Base-by-base conservation (phyloP, 164 flowering plant species). In the Buxus sempervirens region DNA sequence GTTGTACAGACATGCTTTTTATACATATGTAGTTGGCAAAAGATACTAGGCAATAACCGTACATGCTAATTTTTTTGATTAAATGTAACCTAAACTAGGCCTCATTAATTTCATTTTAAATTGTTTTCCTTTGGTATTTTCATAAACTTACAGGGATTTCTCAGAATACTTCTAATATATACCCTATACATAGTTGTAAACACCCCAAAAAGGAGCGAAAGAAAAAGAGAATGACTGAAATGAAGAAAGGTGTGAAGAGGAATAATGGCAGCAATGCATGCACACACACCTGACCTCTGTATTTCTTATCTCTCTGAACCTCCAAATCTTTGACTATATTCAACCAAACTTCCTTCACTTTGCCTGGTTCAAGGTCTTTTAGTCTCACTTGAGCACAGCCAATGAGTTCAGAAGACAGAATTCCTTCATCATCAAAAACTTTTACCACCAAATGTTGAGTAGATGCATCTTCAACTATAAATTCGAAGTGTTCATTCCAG, bases 401-500 rank as follows among this genome's bases (percentile, higher is more conserved):
- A 70, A 96, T 72, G 60, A 93, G 83, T 78, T 96, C 98, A 70
- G 99, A 60, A 53, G 98, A 77, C 75, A 91, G 99, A 70, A 96
- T 25, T 18, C 99, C 99, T 80, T 96, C 99, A 74, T 87, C 86
- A 71, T 96, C 99, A 77, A 67, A 93, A 58, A 96, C 60, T 76
- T 84, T 93, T 27, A 93, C 89, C 19, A 80, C 81, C 86, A 96
- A 82, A 76, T 87, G 88, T 72, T 96, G 99, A 54, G 99, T 93
- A 60, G 95, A 78, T 42, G 71, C 80, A 82, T 96, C 99, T 80
- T 96, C 99, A 51, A 96, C 88, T 41, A 83, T 70, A 76, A 93
- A 96, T 66, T 93, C 97, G 65, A 84, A 96, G 82, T 96, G 97
- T 70, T 96, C 98, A 72, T 96, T 96, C 99, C 99, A 96, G 42